Conservation (phyloP, 2,329 filamentous ascomycete genomes). For the Cytospora leucostoma region DNA sequence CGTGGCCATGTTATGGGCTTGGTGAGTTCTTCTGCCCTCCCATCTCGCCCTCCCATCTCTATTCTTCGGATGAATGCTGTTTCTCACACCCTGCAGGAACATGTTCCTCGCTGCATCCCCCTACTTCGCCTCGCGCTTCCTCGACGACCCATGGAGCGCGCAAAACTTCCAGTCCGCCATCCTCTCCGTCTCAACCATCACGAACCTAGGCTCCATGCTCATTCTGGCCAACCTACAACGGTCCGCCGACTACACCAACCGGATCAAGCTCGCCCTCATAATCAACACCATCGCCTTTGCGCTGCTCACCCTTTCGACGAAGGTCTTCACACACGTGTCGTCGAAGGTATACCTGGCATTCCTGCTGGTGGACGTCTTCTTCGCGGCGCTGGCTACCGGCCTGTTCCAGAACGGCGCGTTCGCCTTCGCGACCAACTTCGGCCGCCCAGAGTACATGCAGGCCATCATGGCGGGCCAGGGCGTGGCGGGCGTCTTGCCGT, state of each 20-base stretch:
- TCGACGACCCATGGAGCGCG: conserved; percentile 67
- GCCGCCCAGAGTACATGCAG: conserved; percentile 85
- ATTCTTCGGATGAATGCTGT: neutral
- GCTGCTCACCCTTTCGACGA: conserved; percentile 78
- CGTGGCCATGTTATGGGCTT: conserved; percentile 95
- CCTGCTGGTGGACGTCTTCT: conserved; percentile 77
- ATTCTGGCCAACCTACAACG: conserved; percentile 79
- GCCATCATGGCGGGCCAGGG: conserved; percentile 95
- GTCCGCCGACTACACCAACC: conserved; percentile 81
- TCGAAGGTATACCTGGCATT: conserved; percentile 75
- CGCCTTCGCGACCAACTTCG: conserved; percentile 85
- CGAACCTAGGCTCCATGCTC: conserved; percentile 76
- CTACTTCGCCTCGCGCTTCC: conserved; percentile 86
- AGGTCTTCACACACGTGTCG: conserved; percentile 62
- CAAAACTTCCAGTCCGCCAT: conserved; percentile 89
- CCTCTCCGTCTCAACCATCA: conserved; percentile 80
- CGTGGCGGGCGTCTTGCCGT: conserved; percentile 86
- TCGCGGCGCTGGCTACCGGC: conserved; percentile 77
- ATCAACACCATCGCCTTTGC: conserved; percentile 78
- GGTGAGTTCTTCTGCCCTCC: conserved; percentile 57
- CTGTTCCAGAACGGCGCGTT: conserved; percentile 94
- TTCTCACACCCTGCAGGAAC: conserved; percentile 62
- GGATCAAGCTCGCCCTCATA: conserved; percentile 75
- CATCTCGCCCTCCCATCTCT: conserved; percentile 16
- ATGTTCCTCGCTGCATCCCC: conserved; percentile 96